Evolutionary conservation across 441 rosid genomes (phyloP), one percentile per base, ranked within the genome.

Genomic region (Erysimum pusillum): DNA sequence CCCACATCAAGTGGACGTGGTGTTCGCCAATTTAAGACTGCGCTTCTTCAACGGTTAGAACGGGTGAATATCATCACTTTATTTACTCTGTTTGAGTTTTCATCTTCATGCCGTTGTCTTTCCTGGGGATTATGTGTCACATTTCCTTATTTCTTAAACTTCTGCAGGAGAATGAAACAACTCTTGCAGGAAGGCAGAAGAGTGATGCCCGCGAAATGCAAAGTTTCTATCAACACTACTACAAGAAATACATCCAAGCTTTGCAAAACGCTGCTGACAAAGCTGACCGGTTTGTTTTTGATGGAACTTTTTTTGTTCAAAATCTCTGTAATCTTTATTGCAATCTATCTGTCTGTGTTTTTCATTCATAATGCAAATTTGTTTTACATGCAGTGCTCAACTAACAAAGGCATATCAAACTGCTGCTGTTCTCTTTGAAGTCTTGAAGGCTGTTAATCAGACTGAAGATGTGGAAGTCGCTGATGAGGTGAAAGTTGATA

Each of bases 1-100:
- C 95, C 95, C 14, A 86, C 88, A 49, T 88, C 95, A 66, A 83
- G 91, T 73, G 91, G 91, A 49, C 91, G 95, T 76, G 95, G 95
- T 79, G 92, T 90, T 80, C 90, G 91, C 28, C 95, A 90, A 71
- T 89, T 90, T 58, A 90, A 88, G 82, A 90, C 89, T 53, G 91
- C 91, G 57, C 87, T 88, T 57, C 90, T 87, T 78, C 89, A 83
- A 64, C 87, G 84, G 38, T 79, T 88, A 72, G 95, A 87, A 74
- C 84, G 80, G 84, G 93, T 88, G 48, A 65, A 70, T 66, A 69
- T 70, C 61, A 28, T 46, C 9, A 63, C 76, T 78, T 57, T 59
- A 63, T 70, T 73, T 67, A 41, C 63, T 76, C 32, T 63, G 38
- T 62, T 76, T 45, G 22, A 73, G 69, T 66, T 78, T 71, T n/a